Evolutionary conservation across 106 monocot genomes (phyloP), one percentile per base, ranked within the genome.

Genomic region (Vanilla planifolia): DNA sequence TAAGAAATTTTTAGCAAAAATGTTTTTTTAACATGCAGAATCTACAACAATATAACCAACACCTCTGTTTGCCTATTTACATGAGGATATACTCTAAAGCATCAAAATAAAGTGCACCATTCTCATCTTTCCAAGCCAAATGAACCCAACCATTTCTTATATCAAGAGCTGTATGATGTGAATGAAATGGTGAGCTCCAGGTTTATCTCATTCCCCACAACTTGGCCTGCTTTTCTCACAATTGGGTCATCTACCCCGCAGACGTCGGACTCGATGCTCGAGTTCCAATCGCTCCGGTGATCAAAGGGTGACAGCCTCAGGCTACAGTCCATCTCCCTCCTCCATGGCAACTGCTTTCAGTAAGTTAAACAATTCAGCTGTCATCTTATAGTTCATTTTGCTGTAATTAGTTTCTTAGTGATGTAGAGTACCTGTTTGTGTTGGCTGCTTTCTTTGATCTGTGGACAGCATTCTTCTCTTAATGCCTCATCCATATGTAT

Each of bases 181-280:
- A 30, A 39, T 23, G 59, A 59, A 21, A 59, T 59, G n/a, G 59
- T 21, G 20, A 59, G 37, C 8, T 59, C 59, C 9, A 59, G 37
- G 29, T 59, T 59, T 14, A 59, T 34, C 37, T 37, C 59, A 36
- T 23, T 39, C 0, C 23, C 59, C 19, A 17, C 58, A 11, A 1
- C 13, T 2, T 0, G 21, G 21, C 14, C 5, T 15, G 24, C 21
- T 52, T 9, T 4, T 29, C 3, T 3, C 28, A 23, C 8, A 22
- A 16, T 28, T 52, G 15, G n/a, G 23, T 25, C 26, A 9, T 26
- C 6, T 51, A 14, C 51, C 5, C 27, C 11, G 10, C 34, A 36
- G 22, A 20, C 59, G 14, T 59, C 59, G 11, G 21, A 59, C 37
- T 59, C 59, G 14, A 39, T 39, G 37, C 59, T 59, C 8, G 59